Conservation (phyloP, 768 basidiomycete species). For the Phlebiopsis gigantea region DNA sequence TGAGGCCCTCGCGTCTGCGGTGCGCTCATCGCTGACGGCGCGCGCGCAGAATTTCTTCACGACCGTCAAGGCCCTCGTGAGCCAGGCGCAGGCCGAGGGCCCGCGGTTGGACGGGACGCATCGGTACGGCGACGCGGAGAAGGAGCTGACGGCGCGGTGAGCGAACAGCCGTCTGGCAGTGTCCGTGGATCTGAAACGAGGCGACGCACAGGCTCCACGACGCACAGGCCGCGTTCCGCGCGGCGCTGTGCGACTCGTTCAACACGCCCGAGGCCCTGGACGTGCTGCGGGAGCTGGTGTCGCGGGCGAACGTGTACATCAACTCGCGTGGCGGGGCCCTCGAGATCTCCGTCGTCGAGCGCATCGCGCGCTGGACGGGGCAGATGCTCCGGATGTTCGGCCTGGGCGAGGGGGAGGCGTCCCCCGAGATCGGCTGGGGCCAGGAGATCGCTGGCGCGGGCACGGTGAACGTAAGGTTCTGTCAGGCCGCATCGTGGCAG, state of each 20-base stretch:
- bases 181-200: constrained; percentile 9
- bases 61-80: constrained; percentile 74
- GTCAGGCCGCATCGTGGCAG: neutral
- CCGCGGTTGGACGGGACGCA: constrained; percentile 55
- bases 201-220: constrained; percentile 54
- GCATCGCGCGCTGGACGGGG: constrained; percentile 63
- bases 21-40: neutral
- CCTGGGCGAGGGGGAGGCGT: constrained; percentile 67
- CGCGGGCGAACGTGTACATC: constrained; percentile 85
- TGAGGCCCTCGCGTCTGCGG: constrained; percentile 32
- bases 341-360: constrained; percentile 60
- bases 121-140: constrained; percentile 63
- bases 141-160: constrained; percentile 60
- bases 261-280: constrained; percentile 85
- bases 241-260: constrained; percentile 92
- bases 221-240: constrained; percentile 74
- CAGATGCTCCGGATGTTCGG: constrained; percentile 77
- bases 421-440: constrained; percentile 81
- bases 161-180: constrained; percentile 1
- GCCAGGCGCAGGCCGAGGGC: constrained; percentile 45
- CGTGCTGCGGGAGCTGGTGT: constrained; percentile 74
- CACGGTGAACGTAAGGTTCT: constrained; percentile 43
- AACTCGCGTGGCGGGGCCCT: constrained; percentile 52
- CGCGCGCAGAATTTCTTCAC: constrained; percentile 85
- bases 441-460: constrained; percentile 43